phyloP scores from a whole-genome alignment of 2,329 filamentous ascomycete species.

The Xylariales sp. region DNA sequence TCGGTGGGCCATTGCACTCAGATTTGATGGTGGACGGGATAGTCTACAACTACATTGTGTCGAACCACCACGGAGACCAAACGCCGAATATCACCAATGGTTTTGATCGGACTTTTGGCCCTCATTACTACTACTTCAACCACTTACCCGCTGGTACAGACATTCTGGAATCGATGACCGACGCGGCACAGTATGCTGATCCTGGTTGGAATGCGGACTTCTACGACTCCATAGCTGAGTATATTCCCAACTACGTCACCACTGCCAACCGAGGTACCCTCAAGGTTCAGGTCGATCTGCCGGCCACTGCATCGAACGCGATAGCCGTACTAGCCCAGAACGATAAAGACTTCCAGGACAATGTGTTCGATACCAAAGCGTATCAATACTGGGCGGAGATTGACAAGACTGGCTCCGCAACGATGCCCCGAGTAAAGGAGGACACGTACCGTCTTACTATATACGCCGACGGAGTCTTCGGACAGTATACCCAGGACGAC shows the following conservation, averaged over 20 bases:
- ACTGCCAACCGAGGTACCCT: conserved; percentile 46
- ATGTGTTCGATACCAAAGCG: conserved; percentile 47
- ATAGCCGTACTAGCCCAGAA: conserved; percentile 52
- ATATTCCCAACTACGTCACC: conserved; percentile 55
- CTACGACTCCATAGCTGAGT: conserved; percentile 57
- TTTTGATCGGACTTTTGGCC: conserved; percentile 62
- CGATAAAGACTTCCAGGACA: conserved; percentile 53
- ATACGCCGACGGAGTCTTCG: conserved; percentile 59
- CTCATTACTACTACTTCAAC: conserved; percentile 61
- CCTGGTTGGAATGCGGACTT: conserved; percentile 54
- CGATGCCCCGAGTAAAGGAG: conserved; percentile 49
- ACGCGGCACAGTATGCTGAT: conserved; percentile 47
- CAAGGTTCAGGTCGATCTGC: conserved; percentile 46
- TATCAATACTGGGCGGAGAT: conserved; percentile 61
- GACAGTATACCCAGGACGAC: conserved; percentile 51
- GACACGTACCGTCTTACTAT: conserved; percentile 59
- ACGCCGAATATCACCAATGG: conserved; percentile 61
- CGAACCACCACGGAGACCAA: conserved; percentile 59
- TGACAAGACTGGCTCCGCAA: conserved; percentile 39
- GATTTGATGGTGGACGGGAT: conserved; percentile 62
- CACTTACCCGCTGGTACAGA: conserved; percentile 41
- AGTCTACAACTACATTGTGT: conserved; percentile 58
- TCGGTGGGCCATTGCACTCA: conserved; percentile 56
- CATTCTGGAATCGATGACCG: conserved; percentile 44
- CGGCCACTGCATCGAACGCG: conserved; percentile 42